Evolutionary conservation across 345 rosid genomes (phyloP).

Genomic region (Populus simonii): DNA sequence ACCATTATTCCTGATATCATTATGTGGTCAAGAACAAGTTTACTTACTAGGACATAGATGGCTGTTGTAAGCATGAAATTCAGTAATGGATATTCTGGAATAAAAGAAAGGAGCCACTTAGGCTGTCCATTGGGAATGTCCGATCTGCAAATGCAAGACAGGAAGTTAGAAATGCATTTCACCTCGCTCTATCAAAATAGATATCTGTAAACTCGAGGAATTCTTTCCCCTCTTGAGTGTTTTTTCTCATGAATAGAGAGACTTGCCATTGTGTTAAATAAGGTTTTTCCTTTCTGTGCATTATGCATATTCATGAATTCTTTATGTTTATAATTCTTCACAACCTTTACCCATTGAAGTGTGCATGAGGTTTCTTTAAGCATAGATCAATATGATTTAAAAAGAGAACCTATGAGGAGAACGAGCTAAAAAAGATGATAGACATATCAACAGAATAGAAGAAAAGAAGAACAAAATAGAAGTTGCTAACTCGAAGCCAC

Average conservation of each 20-base stretch:
- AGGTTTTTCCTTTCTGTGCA: not conserved
- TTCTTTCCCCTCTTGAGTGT: not conserved
- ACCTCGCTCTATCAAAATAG: not conserved
- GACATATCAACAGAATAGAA: no score
- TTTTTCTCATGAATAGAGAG: not conserved
- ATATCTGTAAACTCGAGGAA: not conserved
- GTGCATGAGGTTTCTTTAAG: no score
- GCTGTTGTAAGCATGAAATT: conserved; percentile 96
- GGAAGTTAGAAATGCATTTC: conserved; percentile 2
- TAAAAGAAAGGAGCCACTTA: conserved; percentile 89
- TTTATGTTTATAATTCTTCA: not conserved
- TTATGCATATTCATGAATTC: not conserved
- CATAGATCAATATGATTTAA: no score
- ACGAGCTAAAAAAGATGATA: no score
- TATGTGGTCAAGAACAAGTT: not conserved
- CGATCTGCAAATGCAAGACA: conserved; percentile 49
- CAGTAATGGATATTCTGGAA: conserved; percentile 86
- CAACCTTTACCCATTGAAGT: not conserved
- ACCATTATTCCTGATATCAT: not conserved
- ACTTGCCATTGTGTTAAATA: not conserved
- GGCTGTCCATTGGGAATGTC: conserved; percentile 90
- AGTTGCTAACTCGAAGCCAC: no score
- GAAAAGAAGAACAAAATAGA: no score
- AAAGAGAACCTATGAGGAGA: no score
- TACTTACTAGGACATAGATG: conserved; percentile 71